Conservation (phyloP, 176 grass and related monocot genomes). For the Eleusine coracana region DNA sequence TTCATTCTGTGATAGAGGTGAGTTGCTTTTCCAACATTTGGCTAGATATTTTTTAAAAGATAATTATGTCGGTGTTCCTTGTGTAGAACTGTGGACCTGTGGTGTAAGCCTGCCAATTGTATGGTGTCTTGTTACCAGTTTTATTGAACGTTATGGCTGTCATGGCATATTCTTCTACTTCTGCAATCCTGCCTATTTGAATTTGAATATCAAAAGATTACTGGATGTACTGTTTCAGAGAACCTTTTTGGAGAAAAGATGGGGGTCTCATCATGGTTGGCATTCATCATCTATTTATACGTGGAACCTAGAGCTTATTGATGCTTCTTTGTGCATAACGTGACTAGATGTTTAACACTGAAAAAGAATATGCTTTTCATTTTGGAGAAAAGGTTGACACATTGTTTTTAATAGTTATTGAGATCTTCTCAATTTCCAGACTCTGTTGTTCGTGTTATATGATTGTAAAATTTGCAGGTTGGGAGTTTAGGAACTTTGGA, state of each 20-base stretch:
- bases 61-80: not conserved
- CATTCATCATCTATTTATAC: conserved; percentile 20
- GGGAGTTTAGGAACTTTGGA: conserved; percentile 41
- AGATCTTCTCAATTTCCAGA: conserved; percentile 21
- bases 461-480: conserved; percentile 41
- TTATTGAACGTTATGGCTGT: not conserved
- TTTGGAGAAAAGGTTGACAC: not conserved
- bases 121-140: not conserved
- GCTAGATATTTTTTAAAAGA: not conserved
- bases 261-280: not conserved
- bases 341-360: not conserved
- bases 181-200: not conserved
- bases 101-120: not conserved
- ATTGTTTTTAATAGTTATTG: conserved; percentile 7
- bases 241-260: not conserved
- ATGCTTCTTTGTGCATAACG: conserved; percentile 28
- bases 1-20: not conserved
- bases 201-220: not conserved
- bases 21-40: not conserved
- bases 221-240: not conserved
- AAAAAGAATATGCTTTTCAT: conserved; percentile 24
- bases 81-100: not conserved
- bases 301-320: not conserved
- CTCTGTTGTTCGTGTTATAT: conserved; percentile 27
- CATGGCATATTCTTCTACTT: not conserved